Conservation (phyloP, 176 grass and related monocot species). For the Aegilops tauschii region DNA sequence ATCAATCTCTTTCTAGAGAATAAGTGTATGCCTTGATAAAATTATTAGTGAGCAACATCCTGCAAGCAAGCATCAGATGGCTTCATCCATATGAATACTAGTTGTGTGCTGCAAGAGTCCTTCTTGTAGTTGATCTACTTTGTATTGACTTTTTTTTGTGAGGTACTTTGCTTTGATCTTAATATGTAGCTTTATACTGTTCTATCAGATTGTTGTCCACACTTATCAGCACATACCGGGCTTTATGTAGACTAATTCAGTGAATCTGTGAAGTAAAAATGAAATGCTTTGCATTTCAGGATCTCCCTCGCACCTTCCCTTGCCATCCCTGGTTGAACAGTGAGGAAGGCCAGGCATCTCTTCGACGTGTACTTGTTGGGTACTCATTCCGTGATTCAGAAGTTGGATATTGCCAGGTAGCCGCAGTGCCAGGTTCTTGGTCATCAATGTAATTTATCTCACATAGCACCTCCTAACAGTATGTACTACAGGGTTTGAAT, state of each 20-base stretch:
- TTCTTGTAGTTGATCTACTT: no score
- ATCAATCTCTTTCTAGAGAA: not conserved
- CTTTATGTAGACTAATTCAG: not conserved
- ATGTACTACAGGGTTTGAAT: conserved; percentile 75
- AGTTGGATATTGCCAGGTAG: conserved; percentile 99
- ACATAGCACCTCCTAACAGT: not conserved
- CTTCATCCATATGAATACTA: not conserved
- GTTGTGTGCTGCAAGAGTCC: no score
- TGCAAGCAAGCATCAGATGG: no score
- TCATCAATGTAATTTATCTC: not conserved
- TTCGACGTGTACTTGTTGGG: conserved; percentile 83
- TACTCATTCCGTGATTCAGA: conserved; percentile 98
- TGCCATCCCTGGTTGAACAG: conserved; percentile 92
- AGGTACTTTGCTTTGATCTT: not conserved
- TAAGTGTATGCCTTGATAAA: not conserved
- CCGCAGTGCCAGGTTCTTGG: not conserved
- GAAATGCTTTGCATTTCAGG: conserved; percentile 34
- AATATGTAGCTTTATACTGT: not conserved
- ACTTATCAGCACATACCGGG: not conserved
- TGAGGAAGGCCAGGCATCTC: conserved; percentile 81
- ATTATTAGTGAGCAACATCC: not conserved
- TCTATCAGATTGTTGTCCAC: not conserved
- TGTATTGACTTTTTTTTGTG: no score
- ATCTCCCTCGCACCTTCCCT: conserved; percentile 94
- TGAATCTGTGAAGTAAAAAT: not conserved